Evolutionary conservation across 148 eudicot species (phyloP), one percentile per base, ranked within the genome.

Genomic region (Hydrangea macrophylla): DNA sequence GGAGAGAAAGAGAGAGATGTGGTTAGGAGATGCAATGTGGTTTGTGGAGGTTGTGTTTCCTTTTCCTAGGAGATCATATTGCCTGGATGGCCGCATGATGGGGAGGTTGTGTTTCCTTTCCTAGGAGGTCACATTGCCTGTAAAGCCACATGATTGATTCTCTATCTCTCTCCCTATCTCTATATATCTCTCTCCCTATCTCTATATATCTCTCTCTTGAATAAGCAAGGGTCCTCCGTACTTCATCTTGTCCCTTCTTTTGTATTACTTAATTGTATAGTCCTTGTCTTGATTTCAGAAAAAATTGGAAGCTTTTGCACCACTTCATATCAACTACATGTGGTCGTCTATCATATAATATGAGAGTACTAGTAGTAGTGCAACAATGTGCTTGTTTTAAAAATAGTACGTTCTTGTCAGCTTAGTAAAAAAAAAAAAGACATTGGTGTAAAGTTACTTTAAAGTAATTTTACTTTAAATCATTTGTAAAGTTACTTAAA

Each of bases 31-130:
- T 64, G 67, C 39, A 45, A 63, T 62, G 25, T 26, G 55, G 55
- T 17, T 44, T 42, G 55, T 44, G 36, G 35, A 18, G 55, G 56
- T 45, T 64, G 56, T 45, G 25, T 45, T 44, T 44, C 36, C 65
- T 27, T 59, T 62, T 40, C 5, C 26, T 62, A 42, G 45, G 32
- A 61, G 66, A 22, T 62, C 15, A 62, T 24, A 42, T 62, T 62
- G 66, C 54, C 8, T 25, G 66, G 13, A 2, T 40, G 45, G 66
- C 22, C 66, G 42, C 54, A 26, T 61, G 65, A 12, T 42, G 18
- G 23, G 36, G 51, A 27, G 55, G 39, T 24, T 64, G 25, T 28
- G 37, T 26, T 44, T 18, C 55, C 73, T 37, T 60, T 70, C 17
- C 28, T 60, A 26, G 28, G 33, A 17, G 60, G 60, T 50, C 45